Evolutionary conservation across 768 basidiomycete species (phyloP).

Genomic region (Auriscalpium orientale): DNA sequence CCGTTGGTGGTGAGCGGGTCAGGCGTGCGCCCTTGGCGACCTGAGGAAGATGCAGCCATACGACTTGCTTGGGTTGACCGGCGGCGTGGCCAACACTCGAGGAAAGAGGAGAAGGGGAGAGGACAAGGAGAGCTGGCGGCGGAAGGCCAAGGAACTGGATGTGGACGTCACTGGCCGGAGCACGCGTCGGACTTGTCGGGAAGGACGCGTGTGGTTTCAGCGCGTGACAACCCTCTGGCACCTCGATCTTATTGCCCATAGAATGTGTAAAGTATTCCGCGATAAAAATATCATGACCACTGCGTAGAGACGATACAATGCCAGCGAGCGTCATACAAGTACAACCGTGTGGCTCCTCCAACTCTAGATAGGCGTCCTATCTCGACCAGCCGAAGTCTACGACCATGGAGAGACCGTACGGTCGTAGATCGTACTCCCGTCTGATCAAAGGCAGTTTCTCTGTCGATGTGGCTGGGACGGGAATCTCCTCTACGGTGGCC

Average conservation of each 20-base stretch:
- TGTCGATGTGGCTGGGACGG: not conserved
- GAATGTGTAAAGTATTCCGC: no score
- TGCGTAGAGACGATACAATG: no score
- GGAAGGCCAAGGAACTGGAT: not conserved
- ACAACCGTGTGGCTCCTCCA: no score
- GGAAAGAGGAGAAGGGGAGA: no score
- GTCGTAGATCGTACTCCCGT: constrained; percentile 62
- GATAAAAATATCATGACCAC: no score
- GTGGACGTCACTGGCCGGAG: constrained; percentile 20
- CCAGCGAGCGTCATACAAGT: no score
- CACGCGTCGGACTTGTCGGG: not conserved
- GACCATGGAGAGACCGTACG: constrained; percentile 63
- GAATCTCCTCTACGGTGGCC: not conserved
- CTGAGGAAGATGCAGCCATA: constrained; percentile 21
- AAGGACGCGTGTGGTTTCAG: no score
- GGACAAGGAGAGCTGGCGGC: not conserved
- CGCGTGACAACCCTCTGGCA: no score
- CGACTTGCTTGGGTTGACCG: not conserved
- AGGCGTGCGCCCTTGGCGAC: constrained; percentile 28
- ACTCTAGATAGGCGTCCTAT: not conserved
- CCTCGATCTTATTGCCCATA: no score
- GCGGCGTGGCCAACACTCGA: no score
- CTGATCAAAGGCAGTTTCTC: constrained; percentile 5
- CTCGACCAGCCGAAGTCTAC: constrained; percentile 68
- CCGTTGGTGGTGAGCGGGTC: constrained; percentile 24